Conservation (phyloP, 2,329 filamentous ascomycete genomes). For the Sarocladium brachiariae region DNA sequence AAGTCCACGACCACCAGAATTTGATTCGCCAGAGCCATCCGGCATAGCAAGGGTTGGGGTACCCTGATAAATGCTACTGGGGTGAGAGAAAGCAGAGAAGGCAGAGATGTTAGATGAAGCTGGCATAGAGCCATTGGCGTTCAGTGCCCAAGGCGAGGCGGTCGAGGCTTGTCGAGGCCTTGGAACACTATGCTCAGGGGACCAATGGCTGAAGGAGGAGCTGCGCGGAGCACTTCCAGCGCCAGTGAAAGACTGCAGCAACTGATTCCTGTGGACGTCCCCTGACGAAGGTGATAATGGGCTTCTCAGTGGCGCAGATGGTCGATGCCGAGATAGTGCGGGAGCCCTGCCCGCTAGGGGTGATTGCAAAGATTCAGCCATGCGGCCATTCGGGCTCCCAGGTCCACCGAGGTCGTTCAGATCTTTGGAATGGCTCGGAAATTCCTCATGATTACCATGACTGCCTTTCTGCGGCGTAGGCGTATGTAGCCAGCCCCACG, state of each 20-base stretch:
- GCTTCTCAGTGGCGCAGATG: not conserved
- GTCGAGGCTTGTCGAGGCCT: slow-evolving; percentile 12
- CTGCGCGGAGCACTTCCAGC: slow-evolving; percentile 7
- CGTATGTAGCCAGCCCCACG: slow-evolving; percentile 44
- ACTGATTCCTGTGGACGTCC: slow-evolving; percentile 25
- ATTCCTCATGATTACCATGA: not conserved
- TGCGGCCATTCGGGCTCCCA: slow-evolving; percentile 10
- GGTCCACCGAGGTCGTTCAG: slow-evolving; percentile 10
- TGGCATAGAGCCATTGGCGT: slow-evolving; percentile 13
- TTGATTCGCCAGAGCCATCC: slow-evolving; percentile 11
- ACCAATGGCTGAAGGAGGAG: slow-evolving; percentile 22
- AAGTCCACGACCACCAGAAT: slow-evolving; percentile 11
- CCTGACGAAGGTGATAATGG: slow-evolving; percentile 15
- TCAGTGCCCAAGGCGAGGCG: slow-evolving; percentile 14
- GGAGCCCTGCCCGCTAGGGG: slow-evolving; percentile 6
- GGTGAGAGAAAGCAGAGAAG: slow-evolving; percentile 36
- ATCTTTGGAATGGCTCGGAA: not conserved
- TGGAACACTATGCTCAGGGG: not conserved
- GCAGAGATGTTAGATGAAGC: slow-evolving; percentile 23
- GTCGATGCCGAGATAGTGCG: not conserved
- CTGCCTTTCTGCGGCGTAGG: slow-evolving; percentile 24
- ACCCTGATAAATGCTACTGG: slow-evolving; percentile 44
- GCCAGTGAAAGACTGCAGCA: slow-evolving; percentile 28
- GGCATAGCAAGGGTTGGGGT: slow-evolving; percentile 28
- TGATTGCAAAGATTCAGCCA: slow-evolving; percentile 12